Conservation (phyloP, 164 flowering plant species). For the Pachysandra terminalis region DNA sequence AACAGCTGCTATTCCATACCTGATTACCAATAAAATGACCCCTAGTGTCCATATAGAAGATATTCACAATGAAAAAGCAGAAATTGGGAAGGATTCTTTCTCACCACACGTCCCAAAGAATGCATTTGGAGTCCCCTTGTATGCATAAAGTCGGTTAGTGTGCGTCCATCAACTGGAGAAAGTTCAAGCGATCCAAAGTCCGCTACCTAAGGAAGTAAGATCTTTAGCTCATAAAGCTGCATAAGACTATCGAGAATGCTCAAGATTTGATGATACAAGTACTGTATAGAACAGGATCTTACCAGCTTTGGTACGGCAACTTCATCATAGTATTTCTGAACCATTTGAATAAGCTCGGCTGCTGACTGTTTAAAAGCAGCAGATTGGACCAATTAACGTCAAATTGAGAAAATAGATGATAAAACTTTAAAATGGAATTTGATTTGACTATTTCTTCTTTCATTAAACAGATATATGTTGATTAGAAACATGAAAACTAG, state of each 20-base stretch:
- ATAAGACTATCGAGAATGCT: neutral
- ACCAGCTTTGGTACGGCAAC: slow-evolving; percentile 93
- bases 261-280: slow-evolving; percentile 5
- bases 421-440: neutral
- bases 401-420: neutral
- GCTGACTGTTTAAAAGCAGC: slow-evolving; percentile 47
- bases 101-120: slow-evolving; percentile 92
- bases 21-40: neutral
- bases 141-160: slow-evolving; percentile 95
- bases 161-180: slow-evolving; percentile 97
- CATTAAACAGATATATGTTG: too few species aligned
- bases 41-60: neutral
- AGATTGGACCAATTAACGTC: slow-evolving; percentile 2
- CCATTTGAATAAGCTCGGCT: slow-evolving; percentile 68
- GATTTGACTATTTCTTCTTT: neutral
- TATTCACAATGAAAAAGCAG: neutral
- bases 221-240: slow-evolving; percentile 7
- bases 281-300: slow-evolving; percentile 16
- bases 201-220: slow-evolving; percentile 51
- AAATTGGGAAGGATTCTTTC: slow-evolving; percentile 10
- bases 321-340: slow-evolving; percentile 70
- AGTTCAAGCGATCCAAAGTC: slow-evolving; percentile 95
- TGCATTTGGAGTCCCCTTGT: slow-evolving; percentile 80
- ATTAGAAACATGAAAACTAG: too few species aligned
- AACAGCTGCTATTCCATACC: neutral